Conservation (phyloP, 768 basidiomycete genomes). For the Lentinula aciculospora region DNA sequence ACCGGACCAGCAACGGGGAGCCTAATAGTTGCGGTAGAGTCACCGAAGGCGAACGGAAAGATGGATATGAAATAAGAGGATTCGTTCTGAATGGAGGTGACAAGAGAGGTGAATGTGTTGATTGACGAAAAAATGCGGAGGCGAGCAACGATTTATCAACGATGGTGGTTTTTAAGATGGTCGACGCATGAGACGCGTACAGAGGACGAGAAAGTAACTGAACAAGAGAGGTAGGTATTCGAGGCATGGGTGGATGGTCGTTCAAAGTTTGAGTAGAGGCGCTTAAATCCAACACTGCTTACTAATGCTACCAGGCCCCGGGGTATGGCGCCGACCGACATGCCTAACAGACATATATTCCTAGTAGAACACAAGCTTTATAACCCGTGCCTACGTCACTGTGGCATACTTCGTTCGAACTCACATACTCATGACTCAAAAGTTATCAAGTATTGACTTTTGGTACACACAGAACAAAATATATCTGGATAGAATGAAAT, state of each 20-base stretch:
- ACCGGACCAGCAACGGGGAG: slow-evolving; percentile 45
- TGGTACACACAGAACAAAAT: too few relatives aligned
- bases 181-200: neutral
- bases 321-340: too few relatives aligned
- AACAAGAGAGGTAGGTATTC: neutral
- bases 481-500: too few relatives aligned
- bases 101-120: neutral
- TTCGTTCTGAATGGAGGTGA: neutral
- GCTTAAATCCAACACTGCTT: too few relatives aligned
- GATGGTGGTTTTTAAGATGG: neutral
- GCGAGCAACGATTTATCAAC: neutral
- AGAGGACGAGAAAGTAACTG: slow-evolving; percentile 1
- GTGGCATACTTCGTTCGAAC: too few relatives aligned
- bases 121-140: neutral
- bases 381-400: too few relatives aligned
- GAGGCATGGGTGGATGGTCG: neutral
- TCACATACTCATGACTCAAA: too few relatives aligned
- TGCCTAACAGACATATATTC: too few relatives aligned
- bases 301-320: too few relatives aligned
- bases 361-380: too few relatives aligned
- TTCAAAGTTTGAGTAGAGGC: neutral
- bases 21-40: slow-evolving; percentile 14
- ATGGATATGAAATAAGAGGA: neutral
- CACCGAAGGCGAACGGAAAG: neutral
- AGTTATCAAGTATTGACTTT: too few relatives aligned